Percentiles rank a stretch among this genome's conserved stretches.
These are phyloP conservation scores for Fusarium haematococcum DNA, from an alignment of 2,329 filamentous ascomycete species.

Conservation along the genomic window DNA sequence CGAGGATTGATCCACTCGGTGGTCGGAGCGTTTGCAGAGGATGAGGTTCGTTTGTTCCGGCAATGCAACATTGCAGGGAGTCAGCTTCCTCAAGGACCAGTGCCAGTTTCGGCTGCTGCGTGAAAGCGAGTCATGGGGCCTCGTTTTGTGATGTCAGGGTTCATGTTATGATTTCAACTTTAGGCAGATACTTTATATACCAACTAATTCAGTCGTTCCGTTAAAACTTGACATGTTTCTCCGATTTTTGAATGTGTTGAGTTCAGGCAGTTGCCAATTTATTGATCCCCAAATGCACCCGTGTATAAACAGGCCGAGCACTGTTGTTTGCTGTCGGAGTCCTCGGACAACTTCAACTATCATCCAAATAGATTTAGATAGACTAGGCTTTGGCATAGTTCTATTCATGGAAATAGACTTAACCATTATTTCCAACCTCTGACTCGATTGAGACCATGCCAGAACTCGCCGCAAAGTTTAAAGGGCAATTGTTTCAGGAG, in stretches of 20 bases:
- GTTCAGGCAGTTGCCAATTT: no score
- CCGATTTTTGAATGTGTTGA: rapidly evolving
- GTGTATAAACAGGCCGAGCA: not conserved
- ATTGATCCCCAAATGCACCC: not conserved
- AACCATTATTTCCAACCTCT: not conserved
- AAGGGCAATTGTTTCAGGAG: not conserved
- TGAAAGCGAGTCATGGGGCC: not conserved
- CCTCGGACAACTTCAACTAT: not conserved
- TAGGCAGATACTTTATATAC: not conserved
- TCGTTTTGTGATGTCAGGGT: not conserved
- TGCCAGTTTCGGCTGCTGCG: not conserved
- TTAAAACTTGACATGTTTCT: not conserved
- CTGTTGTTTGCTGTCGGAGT: not conserved
- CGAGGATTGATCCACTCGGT: conserved; percentile 80
- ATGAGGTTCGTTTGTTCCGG: conserved; percentile 80
- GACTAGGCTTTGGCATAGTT: not conserved
- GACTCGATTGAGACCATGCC: not conserved
- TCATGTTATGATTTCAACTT: not conserved
- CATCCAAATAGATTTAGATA: not conserved
- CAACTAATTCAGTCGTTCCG: not conserved
- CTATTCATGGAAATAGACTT: not conserved
- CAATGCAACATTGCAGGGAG: conserved; percentile 84
- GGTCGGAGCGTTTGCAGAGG: conserved; percentile 77
- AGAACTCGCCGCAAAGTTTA: not conserved
- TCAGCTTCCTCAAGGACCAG: conserved; percentile 64